Percentiles rank a stretch among this genome's conserved stretches.
phyloP scores from a whole-genome alignment of 2,329 filamentous ascomycete species.

The Trichoderma afroharzianum region DNA sequence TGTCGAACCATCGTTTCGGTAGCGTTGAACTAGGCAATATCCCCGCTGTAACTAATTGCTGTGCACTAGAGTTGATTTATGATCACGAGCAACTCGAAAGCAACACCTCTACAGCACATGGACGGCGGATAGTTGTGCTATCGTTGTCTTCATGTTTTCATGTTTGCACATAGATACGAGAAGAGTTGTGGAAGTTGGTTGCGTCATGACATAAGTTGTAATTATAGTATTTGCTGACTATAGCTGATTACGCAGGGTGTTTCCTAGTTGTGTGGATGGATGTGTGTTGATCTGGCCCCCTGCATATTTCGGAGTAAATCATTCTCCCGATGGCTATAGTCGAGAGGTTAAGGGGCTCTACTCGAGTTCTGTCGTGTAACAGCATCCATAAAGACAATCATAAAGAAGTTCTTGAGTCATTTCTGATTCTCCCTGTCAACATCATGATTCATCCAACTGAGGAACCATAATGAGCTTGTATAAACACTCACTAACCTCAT shows the following conservation, averaged over 20 bases:
- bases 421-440: background rate
- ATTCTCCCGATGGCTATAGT: background rate
- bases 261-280: background rate
- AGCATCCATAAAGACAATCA: background rate
- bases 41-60: background rate
- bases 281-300: background rate
- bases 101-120: background rate
- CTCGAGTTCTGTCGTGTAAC: background rate
- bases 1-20: background rate
- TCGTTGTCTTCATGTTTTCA: background rate
- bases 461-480: background rate
- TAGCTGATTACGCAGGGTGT: background rate
- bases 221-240: background rate
- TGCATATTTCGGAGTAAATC: background rate
- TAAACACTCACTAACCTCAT: background rate
- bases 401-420: background rate
- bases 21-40: background rate
- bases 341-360: background rate
- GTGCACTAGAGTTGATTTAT: background rate
- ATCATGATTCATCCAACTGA: background rate
- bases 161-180: background rate
- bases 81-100: background rate
- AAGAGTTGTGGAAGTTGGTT: background rate
- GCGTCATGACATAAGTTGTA: background rate
- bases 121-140: background rate